Base-by-base conservation (phyloP, 345 rosid species). In the Citrus australasica region DNA sequence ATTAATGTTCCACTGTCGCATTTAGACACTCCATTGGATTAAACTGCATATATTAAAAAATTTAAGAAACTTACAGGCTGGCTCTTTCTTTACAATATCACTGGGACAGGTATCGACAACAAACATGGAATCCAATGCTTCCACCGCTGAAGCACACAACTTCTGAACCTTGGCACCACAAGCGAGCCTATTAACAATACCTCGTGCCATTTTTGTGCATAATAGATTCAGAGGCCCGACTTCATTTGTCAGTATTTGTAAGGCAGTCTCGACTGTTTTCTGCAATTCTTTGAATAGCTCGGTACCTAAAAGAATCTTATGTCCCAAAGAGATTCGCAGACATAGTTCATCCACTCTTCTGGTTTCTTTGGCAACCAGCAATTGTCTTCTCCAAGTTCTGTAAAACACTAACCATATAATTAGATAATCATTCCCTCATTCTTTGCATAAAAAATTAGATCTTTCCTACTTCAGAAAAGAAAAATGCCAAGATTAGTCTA, bases 311-410 rank as follows among this genome's bases (percentile, higher is more conserved):
- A 92, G 86, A 61, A 93, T 90, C 74, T 84, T 88, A 40, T 83
- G 86, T 78, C 86, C 86, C 80, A 92, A 60, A 82, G 89, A 87
- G 77, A 91, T 86, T 21, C 94, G 84, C 76, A 85, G 88, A 77
- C 98, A 93, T 70, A 93, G 87, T 32, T 82, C 91, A 76, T 92
- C 94, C 55, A 93, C 94, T 84, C 98, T 85, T 86, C 98, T 90
- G 9, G 98, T 89, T 84, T 89, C 98, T 81, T 86, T 87, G 56
- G 98, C 96, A 75, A 86, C 78, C 79, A 86, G 53, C 82, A 92
- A 51, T 33, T 92, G 98, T 79, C 92, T 92, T 85, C 87, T 90
- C 96, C 90, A 93, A 32, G 83, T 81, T 67, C 93, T 90, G 84
- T 30, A 61, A 77, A 77, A 71, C 61, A 53, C 28, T 30, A 76